These are phyloP conservation scores for Pseudocercospora cruenta DNA, from an alignment of 2,329 filamentous ascomycete species.

Conservation along the genomic window DNA sequence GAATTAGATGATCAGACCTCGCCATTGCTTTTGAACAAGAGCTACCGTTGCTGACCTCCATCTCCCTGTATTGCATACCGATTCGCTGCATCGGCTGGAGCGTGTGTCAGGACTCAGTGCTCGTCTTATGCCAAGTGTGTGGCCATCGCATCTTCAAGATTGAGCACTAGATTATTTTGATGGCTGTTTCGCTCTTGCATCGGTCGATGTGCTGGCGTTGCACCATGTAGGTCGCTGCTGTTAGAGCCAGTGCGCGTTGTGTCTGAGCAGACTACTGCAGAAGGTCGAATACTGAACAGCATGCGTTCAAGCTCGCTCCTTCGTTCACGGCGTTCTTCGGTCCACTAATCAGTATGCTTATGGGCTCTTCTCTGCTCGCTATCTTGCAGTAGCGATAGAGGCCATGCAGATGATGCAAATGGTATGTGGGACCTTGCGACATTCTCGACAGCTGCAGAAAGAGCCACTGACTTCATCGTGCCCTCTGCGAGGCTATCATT, in stretches of 20 bases:
- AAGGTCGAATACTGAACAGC: not conserved
- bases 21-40: not conserved
- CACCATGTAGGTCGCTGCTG: not conserved
- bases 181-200: not conserved
- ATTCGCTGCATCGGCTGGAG: not conserved
- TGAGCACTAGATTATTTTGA: not conserved
- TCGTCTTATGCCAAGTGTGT: not conserved
- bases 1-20: not conserved
- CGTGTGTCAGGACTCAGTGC: not conserved
- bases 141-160: not conserved
- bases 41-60: not conserved
- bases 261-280: not conserved
- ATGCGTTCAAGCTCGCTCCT: not conserved
- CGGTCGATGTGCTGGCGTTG: slow-evolving; percentile 1
- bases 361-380: not conserved
- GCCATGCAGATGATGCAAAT: not conserved
- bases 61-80: not conserved
- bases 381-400: not conserved
- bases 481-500: not conserved
- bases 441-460: not conserved
- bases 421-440: not conserved
- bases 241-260: not conserved
- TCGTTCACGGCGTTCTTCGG: not conserved
- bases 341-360: not conserved
- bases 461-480: not conserved